Percentiles rank a stretch among this genome's conserved stretches.
These are phyloP conservation scores for Boletus reticulatus DNA, from an alignment of 768 basidiomycete species.

Conservation along the genomic window DNA sequence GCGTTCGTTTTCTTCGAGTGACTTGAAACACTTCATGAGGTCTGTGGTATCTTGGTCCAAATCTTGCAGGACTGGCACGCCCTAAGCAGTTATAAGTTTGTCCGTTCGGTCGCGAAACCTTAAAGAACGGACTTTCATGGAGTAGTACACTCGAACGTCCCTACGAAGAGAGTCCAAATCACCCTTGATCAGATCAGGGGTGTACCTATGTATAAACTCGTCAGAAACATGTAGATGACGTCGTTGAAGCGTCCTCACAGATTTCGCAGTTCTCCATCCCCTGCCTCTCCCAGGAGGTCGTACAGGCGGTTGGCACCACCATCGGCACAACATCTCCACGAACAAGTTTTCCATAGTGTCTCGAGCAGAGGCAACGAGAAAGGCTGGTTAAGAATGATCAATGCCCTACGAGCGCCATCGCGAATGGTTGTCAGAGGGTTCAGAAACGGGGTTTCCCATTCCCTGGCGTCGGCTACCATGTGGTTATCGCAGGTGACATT, in stretches of 20 bases:
- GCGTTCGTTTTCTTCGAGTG: conserved; percentile 58
- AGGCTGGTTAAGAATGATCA: conserved; percentile 91
- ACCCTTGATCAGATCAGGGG: conserved; percentile 89
- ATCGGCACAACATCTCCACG: conserved; percentile 74
- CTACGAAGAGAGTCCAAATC: conserved; percentile 86
- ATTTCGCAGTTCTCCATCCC: conserved; percentile 6
- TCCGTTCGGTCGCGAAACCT: not conserved
- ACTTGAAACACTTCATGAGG: conserved; percentile 85
- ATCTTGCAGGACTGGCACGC: conserved; percentile 66
- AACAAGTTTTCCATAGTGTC: conserved; percentile 52
- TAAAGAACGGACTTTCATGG: conserved; percentile 43
- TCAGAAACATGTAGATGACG: not conserved
- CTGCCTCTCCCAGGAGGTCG: conserved; percentile 42
- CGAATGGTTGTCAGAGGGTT: conserved; percentile 12
- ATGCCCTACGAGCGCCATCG: conserved; percentile 37
- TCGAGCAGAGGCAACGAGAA: conserved; percentile 63
- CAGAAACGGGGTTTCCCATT: conserved; percentile 28
- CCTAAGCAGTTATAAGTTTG: conserved; percentile 40
- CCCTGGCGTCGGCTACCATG: conserved; percentile 5
- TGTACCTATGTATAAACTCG: conserved; percentile 43
- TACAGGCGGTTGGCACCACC: conserved; percentile 85
- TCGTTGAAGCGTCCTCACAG: conserved; percentile 7
- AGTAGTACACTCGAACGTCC: conserved; percentile 74
- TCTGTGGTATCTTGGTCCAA: conserved; percentile 85
- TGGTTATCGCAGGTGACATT: not conserved